A percentile compares a stretch with the other conserved stretches of the same genome.
phyloP scores from a whole-genome alignment of 176 grass and related monocot genomes.

The Stipa capillata region DNA sequence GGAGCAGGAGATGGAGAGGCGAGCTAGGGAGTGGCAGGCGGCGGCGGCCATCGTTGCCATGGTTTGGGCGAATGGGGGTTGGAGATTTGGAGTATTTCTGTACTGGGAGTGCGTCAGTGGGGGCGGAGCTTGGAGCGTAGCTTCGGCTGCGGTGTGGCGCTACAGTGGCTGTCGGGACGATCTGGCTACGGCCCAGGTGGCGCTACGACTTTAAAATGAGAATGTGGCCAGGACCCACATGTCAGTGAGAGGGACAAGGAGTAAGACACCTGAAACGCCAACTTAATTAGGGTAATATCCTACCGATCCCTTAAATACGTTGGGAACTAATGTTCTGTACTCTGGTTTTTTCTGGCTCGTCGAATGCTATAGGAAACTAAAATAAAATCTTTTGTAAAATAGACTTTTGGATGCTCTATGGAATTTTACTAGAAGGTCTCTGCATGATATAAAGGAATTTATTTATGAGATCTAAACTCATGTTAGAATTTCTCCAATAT shows the following conservation, averaged over 20 bases:
- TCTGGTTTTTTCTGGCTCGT: too few relatives aligned
- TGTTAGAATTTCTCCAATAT: too few relatives aligned
- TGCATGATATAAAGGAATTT: too few relatives aligned
- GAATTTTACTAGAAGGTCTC: too few relatives aligned
- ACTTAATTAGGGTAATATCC: not conserved
- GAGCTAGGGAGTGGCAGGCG: slow-evolving; percentile 15
- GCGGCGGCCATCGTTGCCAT: slow-evolving; percentile 9
- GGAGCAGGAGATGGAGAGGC: slow-evolving; percentile 10
- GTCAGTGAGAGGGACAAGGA: not conserved
- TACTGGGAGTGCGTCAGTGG: not conserved
- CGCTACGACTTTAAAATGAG: not conserved
- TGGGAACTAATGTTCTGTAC: too few relatives aligned
- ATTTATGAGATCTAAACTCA: too few relatives aligned
- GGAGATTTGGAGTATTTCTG: not conserved
- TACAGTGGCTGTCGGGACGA: too few relatives aligned
- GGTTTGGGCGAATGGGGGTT: not conserved
- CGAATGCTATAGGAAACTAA: too few relatives aligned
- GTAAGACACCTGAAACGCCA: not conserved
- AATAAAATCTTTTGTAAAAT: too few relatives aligned
- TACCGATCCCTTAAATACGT: not conserved
- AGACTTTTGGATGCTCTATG: too few relatives aligned
- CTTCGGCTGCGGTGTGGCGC: not conserved
- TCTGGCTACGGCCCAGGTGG: not conserved
- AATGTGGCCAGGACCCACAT: not conserved
- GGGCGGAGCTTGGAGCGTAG: not conserved